Evolutionary conservation across 2,329 filamentous ascomycete species (phyloP), one percentile per base, ranked within the genome.

Genomic region (Arachnomyces sp.): DNA sequence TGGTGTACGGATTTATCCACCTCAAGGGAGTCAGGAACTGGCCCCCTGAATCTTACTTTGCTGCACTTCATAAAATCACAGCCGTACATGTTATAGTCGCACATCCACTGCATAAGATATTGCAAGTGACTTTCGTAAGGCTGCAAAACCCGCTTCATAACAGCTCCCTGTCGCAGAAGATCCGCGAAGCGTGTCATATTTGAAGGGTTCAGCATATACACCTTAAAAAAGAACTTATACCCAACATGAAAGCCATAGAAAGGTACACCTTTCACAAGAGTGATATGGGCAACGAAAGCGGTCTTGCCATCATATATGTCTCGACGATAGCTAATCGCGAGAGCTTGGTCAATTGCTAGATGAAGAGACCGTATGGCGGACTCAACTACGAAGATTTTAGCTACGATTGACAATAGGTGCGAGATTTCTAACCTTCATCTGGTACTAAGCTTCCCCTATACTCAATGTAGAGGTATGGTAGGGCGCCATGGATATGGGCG

Each of bases 231-330:
- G 62, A 84, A 85, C 32, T 77, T 80, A 62, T 94, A 94, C 40
- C 93, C 92, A 38, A 96, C 87, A 62, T 94, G 77, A 57, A 92
- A 96, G 13, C 92, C 93, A 59, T 94, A 98, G 66, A 95, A 98
- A 0, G 93, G 92, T 14, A 94, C 74, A 3, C 88, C 92, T 61
- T 98, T 96, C 47, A 93, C 84, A 4, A 95, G 71, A 5, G 85
- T 90, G 56, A 98, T 88, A 50, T 93, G 84, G 17, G 88, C 90
- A 29, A 96, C 88, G 58, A 84, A 95, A 12, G 75, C 72, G 31
- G 77, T 75, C 45, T 80, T 82, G 39, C 76, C 76, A 52, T 82
- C 76, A 56, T 83, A 77, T 21, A 78, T 72, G 63, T 90, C 85
- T 36, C 82, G 79, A 39, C 86, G 79, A 60, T 92, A 95, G 59